Evolutionary conservation across 257 asterid genomes (phyloP), one percentile per base, ranked within the genome.

Genomic region (Capsicum rhomboideum): DNA sequence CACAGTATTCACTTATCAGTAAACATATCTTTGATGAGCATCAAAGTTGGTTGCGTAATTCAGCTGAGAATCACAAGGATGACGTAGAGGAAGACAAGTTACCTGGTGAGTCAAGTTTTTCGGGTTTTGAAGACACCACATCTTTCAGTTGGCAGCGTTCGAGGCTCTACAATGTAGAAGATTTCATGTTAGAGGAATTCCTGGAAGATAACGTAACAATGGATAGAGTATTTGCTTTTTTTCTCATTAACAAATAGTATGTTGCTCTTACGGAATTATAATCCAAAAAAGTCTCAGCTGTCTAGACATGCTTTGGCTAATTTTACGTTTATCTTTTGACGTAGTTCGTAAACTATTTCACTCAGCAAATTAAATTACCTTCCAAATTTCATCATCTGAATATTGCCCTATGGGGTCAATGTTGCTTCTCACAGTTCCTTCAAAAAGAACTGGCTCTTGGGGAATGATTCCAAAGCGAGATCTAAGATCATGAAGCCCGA

Each of bases 101-200:
- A 96, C 99, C 99, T 81, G 92, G 89, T 20, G 98, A 90, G 83
- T 95, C 98, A 79, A 97, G 97, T 84, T 93, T 97, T 56, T 92
- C 98, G 0, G 98, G 94, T 84, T 97, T 97, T 59, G 92, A 86
- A 71, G 97, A 44, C 52, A 97, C 99, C 44, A 92, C 98, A 5
- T 97, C 99, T 87, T 97, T 95, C 26, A 97, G 98, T 86, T 97
- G 99, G 94, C 99, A 95, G 8, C 98, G 97, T 11, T 95, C 98
- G 0, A 97, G 94, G 83, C 98, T 92, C 99, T 96, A 49, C 56
- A 87, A 7, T 84, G 68, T 11, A 8, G 37, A 50, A 11, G 31
- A 78, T 59, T 71, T 20, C 49, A 50, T 28, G 46, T 77, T 77
- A 77, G 64, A 77, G 10, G 37, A 52, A 50, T 52, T 77, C 26